phyloP scores from a whole-genome alignment of 2,329 filamentous ascomycete genomes.

The Colletotrichum zoysiae region DNA sequence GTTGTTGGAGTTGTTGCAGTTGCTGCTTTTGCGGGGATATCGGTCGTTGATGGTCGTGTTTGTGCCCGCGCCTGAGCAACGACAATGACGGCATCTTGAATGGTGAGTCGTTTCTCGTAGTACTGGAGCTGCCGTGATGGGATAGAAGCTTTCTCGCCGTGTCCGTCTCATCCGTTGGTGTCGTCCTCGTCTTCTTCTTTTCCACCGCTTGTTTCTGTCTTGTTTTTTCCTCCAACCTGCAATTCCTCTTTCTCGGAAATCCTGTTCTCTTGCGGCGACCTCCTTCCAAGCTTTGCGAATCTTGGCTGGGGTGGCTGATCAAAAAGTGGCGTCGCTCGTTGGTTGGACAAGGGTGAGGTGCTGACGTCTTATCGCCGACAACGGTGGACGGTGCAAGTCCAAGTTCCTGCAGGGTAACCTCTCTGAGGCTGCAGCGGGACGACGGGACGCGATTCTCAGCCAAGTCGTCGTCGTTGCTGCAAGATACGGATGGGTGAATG shows the following conservation, averaged over 20 bases:
- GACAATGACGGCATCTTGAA: conserved; percentile 51
- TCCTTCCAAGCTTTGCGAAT: conserved; percentile 25
- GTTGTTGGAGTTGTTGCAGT: conserved; percentile 14
- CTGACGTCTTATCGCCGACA: conserved; percentile 35
- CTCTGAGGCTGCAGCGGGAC: conserved; percentile 5
- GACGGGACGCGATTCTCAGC: neutral
- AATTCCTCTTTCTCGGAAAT: neutral
- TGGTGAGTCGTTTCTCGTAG: conserved; percentile 10
- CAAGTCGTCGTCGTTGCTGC: conserved; percentile 19
- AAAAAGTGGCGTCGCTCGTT: conserved; percentile 17
- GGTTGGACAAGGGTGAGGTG: neutral
- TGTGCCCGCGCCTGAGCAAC: conserved; percentile 46
- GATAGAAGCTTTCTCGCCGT: conserved; percentile 14
- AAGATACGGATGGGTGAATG: conserved; percentile 3
- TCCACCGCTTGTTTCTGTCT: neutral
- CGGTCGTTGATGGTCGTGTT: conserved; percentile 41
- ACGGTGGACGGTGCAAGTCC: conserved; percentile 12
- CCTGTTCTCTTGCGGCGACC: neutral
- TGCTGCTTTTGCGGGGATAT: conserved; percentile 18
- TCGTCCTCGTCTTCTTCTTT: neutral
- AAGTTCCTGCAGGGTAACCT: conserved; percentile 31
- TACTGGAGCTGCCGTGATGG: conserved; percentile 3
- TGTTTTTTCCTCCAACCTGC: neutral
- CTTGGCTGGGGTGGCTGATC: conserved; percentile 25
- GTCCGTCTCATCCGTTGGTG: conserved; percentile 33